These are phyloP conservation scores for Colletotrichum spaethianum DNA, from an alignment of 2,329 filamentous ascomycete genomes.

Conservation along the genomic window DNA sequence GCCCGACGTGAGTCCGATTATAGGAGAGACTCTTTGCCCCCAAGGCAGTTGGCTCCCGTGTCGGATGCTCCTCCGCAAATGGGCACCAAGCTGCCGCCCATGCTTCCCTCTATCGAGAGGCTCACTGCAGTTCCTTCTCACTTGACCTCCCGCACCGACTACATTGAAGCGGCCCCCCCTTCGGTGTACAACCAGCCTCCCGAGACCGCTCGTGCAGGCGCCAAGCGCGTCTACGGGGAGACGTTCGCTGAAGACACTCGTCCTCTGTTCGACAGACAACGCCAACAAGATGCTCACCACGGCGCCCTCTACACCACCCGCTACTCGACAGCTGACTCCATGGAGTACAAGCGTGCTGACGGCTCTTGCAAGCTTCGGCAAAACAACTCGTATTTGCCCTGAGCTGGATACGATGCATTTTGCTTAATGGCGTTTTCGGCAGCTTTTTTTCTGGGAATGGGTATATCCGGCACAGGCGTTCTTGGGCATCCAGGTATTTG, in stretches of 20 bases:
- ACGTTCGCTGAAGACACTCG: constrained; percentile 42
- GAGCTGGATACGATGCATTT: not conserved
- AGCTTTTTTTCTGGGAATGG: not conserved
- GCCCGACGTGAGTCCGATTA: constrained; percentile 28
- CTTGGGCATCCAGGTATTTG: constrained; percentile 1
- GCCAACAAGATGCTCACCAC: constrained; percentile 53
- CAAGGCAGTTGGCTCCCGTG: constrained; percentile 47
- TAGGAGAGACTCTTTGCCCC: constrained; percentile 47
- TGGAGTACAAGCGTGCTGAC: constrained; percentile 53
- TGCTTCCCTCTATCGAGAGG: constrained; percentile 19
- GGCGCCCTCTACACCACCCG: not conserved
- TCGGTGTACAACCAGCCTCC: not conserved
- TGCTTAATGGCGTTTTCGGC: constrained; percentile 17
- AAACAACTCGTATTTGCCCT: not conserved
- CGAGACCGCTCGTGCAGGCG: constrained; percentile 32
- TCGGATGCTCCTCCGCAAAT: constrained; percentile 52
- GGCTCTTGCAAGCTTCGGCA: constrained; percentile 44
- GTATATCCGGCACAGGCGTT: constrained; percentile 14
- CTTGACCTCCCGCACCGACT: not conserved
- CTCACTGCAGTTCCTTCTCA: constrained; percentile 1
- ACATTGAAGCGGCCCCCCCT: constrained; percentile 37
- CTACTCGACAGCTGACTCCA: not conserved
- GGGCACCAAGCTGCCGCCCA: constrained; percentile 15
- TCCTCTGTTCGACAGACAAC: constrained; percentile 55
- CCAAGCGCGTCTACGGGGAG: constrained; percentile 40